Conservation (phyloP, 148 eudicot genomes). For the Simmondsia chinensis region DNA sequence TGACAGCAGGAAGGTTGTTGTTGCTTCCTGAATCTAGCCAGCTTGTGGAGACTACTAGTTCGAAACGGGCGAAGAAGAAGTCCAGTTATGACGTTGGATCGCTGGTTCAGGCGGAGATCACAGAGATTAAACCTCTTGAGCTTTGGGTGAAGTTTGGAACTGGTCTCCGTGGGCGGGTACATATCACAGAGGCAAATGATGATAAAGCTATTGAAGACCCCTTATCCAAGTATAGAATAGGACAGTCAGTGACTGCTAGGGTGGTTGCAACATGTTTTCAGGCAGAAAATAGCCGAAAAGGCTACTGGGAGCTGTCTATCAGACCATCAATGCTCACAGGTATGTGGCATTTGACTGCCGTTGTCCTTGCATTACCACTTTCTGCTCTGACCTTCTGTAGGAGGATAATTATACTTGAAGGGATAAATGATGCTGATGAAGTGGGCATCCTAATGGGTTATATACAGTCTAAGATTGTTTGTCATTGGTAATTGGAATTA, state of each 20-base stretch:
- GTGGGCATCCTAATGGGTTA: too few species aligned
- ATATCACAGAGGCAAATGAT: constrained; percentile 71
- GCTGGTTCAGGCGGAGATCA: constrained; percentile 76
- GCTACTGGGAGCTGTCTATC: constrained; percentile 77
- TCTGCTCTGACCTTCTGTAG: too few species aligned
- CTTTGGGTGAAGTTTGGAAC: constrained; percentile 77
- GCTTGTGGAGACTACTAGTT: constrained; percentile 46
- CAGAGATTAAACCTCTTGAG: constrained; percentile 84
- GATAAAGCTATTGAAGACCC: constrained; percentile 51
- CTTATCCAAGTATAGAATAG: constrained; percentile 54
- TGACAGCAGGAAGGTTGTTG: constrained; percentile 64
- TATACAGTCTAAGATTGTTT: too few species aligned
- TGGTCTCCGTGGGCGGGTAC: constrained; percentile 70
- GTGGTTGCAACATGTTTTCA: constrained; percentile 46
- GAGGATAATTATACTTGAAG: too few species aligned
- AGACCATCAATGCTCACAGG: constrained; percentile 64
- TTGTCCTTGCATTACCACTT: neutral
- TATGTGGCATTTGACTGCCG: constrained; percentile 7
- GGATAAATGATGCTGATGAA: too few species aligned
- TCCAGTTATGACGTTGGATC: constrained; percentile 69
- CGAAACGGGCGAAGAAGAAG: constrained; percentile 67
- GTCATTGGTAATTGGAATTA: too few species aligned
- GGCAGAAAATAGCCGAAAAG: constrained; percentile 28
- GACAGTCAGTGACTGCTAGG: constrained; percentile 72
- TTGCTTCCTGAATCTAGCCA: constrained; percentile 65